These are phyloP conservation scores for Candida palmyrensis DNA, from an alignment of 805 yeast genomes.

Conservation along the genomic window DNA sequence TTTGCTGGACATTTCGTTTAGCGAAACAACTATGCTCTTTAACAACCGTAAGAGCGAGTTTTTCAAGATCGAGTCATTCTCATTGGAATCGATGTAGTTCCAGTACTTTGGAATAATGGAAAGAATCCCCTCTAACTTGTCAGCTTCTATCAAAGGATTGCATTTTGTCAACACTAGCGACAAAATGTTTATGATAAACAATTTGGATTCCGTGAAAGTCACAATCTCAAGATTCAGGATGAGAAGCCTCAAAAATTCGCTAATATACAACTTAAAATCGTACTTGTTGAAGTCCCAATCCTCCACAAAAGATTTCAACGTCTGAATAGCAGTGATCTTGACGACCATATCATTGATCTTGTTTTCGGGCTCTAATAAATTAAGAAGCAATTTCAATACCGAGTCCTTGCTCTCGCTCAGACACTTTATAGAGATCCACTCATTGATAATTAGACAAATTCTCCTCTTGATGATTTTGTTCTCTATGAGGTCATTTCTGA, in stretches of 20 bases:
- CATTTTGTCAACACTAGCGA: conserved; percentile 58
- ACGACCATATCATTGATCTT: conserved; percentile 73
- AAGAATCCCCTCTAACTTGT: conserved; percentile 47
- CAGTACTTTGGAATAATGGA: conserved; percentile 65
- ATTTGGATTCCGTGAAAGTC: conserved; percentile 66
- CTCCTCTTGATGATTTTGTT: conserved; percentile 69
- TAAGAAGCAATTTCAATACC: conserved; percentile 54
- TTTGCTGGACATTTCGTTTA: conserved; percentile 47
- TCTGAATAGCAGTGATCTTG: conserved; percentile 63
- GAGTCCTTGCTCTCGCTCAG: conserved; percentile 50
- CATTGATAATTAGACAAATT: conserved; percentile 67
- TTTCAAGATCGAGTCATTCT: conserved; percentile 32
- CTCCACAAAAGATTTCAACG: conserved; percentile 64
- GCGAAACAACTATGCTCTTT: conserved; percentile 49
- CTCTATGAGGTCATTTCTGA: conserved; percentile 41
- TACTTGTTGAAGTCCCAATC: conserved; percentile 81
- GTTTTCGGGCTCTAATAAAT: conserved; percentile 42
- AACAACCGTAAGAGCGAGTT: conserved; percentile 47
- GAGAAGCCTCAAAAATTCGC: conserved; percentile 44
- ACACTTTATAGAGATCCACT: conserved; percentile 73
- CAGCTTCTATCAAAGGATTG: conserved; percentile 55
- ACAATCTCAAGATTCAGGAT: conserved; percentile 47
- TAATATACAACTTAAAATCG: conserved; percentile 62
- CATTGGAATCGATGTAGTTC: conserved; percentile 49
- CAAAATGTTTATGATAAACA: conserved; percentile 65